These are phyloP conservation scores for Rhodotorula sp. DNA, from an alignment of 1,284 basidiomycete genomes.

Conservation along the genomic window DNA sequence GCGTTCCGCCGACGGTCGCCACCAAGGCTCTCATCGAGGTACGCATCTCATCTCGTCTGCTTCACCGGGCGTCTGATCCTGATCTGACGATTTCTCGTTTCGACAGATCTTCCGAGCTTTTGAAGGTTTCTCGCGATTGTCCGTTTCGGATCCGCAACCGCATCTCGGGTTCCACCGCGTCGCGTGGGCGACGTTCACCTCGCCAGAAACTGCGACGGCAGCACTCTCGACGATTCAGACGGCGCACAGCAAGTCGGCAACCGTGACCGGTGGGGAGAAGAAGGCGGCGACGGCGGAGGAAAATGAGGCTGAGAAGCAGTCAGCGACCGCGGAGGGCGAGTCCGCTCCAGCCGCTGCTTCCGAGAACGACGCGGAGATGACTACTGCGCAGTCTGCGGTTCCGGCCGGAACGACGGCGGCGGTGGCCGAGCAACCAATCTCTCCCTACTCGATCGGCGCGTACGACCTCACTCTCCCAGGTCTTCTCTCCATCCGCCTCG, in stretches of 20 bases:
- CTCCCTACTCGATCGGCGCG: slow-evolving; percentile 51
- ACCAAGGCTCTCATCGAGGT: slow-evolving; percentile 84
- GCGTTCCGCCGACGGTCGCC: slow-evolving; percentile 84
- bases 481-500: background rate
- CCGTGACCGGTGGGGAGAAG: background rate
- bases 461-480: slow-evolving; percentile 4
- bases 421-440: background rate
- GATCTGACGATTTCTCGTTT: background rate
- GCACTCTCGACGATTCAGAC: slow-evolving; percentile 62
- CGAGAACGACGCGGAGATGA: background rate
- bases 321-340: background rate
- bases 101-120: slow-evolving; percentile 48
- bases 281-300: background rate
- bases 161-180: slow-evolving; percentile 87
- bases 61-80: slow-evolving; percentile 51
- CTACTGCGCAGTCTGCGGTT: background rate
- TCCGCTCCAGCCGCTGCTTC: background rate
- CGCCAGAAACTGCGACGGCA: slow-evolving; percentile 69
- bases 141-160: slow-evolving; percentile 81
- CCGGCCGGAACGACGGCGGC: background rate
- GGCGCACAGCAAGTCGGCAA: slow-evolving; percentile 48
- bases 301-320: background rate
- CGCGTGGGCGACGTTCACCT: slow-evolving; percentile 81
- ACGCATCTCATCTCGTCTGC: slow-evolving; percentile 39
- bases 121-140: slow-evolving; percentile 63